Evolutionary conservation across 306 rosid genomes (phyloP).

Genomic region (Medicago arabica): DNA sequence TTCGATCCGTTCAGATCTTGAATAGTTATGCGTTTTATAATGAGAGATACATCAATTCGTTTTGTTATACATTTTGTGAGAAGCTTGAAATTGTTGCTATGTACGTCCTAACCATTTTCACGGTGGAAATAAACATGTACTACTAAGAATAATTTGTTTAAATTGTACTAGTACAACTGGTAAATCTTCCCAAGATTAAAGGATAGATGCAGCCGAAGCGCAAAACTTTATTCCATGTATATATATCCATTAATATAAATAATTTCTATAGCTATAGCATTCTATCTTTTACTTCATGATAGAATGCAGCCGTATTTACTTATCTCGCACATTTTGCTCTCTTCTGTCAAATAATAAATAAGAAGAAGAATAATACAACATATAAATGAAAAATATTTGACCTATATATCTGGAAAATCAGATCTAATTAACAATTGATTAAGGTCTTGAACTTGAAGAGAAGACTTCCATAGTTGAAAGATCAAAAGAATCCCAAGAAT

Average conservation of each 20-base stretch:
- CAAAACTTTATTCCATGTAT: conserved; percentile 35
- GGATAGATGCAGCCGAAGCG: conserved; percentile 5
- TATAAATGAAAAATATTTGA: conserved; percentile 19
- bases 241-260: conserved; percentile 33
- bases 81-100: too few relatives aligned
- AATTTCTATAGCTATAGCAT: conserved; percentile 23
- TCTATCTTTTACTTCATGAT: background rate
- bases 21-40: too few relatives aligned
- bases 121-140: too few relatives aligned
- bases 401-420: conserved; percentile 2
- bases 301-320: conserved; percentile 10
- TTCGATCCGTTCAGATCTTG: too few relatives aligned
- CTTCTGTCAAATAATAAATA: conserved; percentile 35
- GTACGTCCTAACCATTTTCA: too few relatives aligned
- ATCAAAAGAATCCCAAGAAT: conserved; percentile 67
- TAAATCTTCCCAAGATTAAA: too few relatives aligned
- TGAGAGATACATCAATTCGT: too few relatives aligned
- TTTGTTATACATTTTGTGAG: too few relatives aligned
- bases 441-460: conserved; percentile 53
- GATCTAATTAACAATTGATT: conserved; percentile 6
- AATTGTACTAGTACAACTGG: too few relatives aligned
- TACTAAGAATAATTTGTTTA: too few relatives aligned
- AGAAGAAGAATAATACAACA: conserved; percentile 35
- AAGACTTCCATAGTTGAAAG: conserved; percentile 55
- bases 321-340: background rate